Conservation (phyloP, 1,284 basidiomycete species). For the Microbotryum scabiosae region DNA sequence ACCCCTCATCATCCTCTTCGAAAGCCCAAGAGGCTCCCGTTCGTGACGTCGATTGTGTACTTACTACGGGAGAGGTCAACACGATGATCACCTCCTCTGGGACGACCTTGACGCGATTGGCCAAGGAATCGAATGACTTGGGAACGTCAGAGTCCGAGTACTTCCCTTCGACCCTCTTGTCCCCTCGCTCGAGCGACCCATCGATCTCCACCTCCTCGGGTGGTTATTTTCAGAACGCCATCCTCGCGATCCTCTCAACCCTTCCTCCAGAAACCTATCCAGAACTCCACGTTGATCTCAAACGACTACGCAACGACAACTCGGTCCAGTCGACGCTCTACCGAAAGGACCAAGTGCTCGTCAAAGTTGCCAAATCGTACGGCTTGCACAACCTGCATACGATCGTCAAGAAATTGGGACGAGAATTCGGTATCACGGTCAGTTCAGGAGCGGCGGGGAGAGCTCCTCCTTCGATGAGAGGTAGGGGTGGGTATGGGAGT, state of each 20-base stretch:
- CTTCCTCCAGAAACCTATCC: constrained; percentile 35
- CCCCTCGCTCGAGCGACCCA: neutral
- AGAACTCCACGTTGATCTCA: constrained; percentile 46
- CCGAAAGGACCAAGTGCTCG: constrained; percentile 55
- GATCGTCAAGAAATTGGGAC: constrained; percentile 85
- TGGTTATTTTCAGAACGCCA: constrained; percentile 69
- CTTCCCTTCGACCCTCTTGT: constrained; percentile 34
- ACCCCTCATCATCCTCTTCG: neutral
- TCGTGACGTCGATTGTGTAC: constrained; percentile 91
- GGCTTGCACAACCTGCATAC: constrained; percentile 98
- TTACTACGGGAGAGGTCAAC: constrained; percentile 93
- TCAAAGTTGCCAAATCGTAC: constrained; percentile 90
- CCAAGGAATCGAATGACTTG: no score
- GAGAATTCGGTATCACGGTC: constrained; percentile 66
- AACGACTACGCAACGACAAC: constrained; percentile 55
- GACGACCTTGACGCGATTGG: no score
- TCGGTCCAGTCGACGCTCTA: constrained; percentile 58
- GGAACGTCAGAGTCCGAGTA: constrained; percentile 43
- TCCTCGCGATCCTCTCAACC: constrained; percentile 51
- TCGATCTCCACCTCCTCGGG: constrained; percentile 64
- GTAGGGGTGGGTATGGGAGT: constrained; percentile 48
- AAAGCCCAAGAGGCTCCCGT: constrained; percentile 51
- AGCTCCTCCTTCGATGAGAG: constrained; percentile 46
- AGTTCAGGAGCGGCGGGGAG: constrained; percentile 47
- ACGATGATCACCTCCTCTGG: constrained; percentile 53